Percentiles rank a stretch among this genome's conserved stretches.
Evolutionary conservation across 352 stramenopile genomes (phyloP).

Genomic region (Phytophthora palmivora): DNA sequence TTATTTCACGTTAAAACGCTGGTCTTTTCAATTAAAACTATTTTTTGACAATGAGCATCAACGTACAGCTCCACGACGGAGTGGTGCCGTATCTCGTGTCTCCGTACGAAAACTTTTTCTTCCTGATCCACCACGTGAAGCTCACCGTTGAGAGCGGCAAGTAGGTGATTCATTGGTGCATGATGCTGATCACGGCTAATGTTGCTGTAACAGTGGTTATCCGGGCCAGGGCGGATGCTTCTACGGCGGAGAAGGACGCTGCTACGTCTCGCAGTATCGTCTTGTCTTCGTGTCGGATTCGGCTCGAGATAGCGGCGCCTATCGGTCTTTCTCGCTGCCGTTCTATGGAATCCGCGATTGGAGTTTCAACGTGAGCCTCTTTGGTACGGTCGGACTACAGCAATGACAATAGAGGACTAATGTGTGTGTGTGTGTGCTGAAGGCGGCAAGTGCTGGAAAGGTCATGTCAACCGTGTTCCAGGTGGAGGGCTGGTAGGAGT

Average conservation of each 20-base stretch:
- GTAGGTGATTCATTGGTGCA: conserved; percentile 39
- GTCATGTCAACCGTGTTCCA: conserved; percentile 74
- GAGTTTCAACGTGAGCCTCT: conserved; percentile 64
- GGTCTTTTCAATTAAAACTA: no score
- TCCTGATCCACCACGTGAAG: conserved; percentile 73
- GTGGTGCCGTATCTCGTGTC: conserved; percentile 78
- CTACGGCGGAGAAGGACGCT: conserved; percentile 70
- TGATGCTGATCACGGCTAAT: neutral
- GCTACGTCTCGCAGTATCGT: conserved; percentile 83
- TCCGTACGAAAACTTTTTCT: conserved; percentile 83
- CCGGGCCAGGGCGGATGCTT: conserved; percentile 85
- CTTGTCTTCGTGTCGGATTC: conserved; percentile 69
- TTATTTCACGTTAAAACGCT: conserved; percentile 10
- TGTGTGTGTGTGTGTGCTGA: neutral
- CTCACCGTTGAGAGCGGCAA: conserved; percentile 83
- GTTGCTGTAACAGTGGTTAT: conserved; percentile 58
- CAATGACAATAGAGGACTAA: neutral
- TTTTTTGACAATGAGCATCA: conserved; percentile 69
- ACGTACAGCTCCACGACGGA: conserved; percentile 71
- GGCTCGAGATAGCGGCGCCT: conserved; percentile 40
- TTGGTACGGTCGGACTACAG: conserved; percentile 41
- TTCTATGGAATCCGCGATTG: conserved; percentile 83
- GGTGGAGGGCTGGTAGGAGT: conserved; percentile 72
- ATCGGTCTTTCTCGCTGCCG: conserved; percentile 79
- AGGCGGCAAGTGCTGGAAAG: conserved; percentile 73